Evolutionary conservation across 1,284 basidiomycete genomes (phyloP).

Genomic region (Puccinia horiana): DNA sequence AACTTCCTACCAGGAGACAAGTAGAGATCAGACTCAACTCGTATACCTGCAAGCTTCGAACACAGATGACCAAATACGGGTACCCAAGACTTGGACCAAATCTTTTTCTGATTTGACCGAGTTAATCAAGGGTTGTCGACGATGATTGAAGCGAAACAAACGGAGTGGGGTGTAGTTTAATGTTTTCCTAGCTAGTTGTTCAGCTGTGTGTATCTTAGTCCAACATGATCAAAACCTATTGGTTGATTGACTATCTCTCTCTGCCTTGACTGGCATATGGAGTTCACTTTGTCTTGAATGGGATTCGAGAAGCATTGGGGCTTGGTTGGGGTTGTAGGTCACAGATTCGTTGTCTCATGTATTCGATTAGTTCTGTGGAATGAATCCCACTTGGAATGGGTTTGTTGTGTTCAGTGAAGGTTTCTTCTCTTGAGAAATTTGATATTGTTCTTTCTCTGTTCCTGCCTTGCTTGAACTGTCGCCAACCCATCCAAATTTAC

Average conservation of each 20-base stretch:
- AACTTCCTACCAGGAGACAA: background rate
- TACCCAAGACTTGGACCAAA: background rate
- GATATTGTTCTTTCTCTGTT: too few species aligned
- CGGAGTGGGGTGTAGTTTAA: background rate
- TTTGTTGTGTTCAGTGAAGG: background rate
- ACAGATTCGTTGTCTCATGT: slow-evolving; percentile 12
- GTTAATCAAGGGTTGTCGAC: background rate
- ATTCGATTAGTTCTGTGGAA: background rate
- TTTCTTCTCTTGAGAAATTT: slow-evolving; percentile 1
- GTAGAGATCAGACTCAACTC: background rate
- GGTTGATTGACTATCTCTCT: too few species aligned
- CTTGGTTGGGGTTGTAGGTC: background rate
- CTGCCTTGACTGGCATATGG: background rate
- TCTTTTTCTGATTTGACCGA: background rate
- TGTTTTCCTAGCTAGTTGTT: background rate
- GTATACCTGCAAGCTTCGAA: slow-evolving; percentile 4
- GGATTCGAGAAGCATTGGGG: background rate
- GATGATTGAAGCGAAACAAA: background rate
- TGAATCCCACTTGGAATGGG: slow-evolving; percentile 7
- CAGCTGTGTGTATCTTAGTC: background rate
- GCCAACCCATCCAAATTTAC: too few species aligned
- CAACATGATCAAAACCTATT: background rate
- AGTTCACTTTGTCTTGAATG: too few species aligned
- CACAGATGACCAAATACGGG: slow-evolving; percentile 10
- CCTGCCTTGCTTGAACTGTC: too few species aligned